Evolutionary conservation across 2,329 filamentous ascomycete genomes (phyloP).

Genomic region (Emergomyces orientalis): DNA sequence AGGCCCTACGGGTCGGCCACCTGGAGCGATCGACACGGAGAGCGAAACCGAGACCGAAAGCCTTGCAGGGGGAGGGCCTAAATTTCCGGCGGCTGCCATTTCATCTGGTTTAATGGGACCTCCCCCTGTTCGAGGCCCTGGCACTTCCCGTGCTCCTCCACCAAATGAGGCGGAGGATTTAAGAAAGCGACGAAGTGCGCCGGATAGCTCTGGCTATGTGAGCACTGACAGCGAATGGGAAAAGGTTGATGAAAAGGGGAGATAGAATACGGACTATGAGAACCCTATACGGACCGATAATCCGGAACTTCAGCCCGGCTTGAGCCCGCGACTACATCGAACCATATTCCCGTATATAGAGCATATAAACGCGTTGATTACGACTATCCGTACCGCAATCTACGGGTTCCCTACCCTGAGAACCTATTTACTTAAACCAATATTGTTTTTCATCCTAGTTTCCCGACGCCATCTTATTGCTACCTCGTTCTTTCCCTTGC

Average conservation of each 20-base stretch:
- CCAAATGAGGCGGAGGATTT: conserved; percentile 23
- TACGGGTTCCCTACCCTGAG: neutral
- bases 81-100: conserved; percentile 10
- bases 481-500: neutral
- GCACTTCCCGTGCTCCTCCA: conserved; percentile 7
- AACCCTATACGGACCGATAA: neutral
- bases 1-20: conserved; percentile 12
- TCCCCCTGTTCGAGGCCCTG: conserved; percentile 4
- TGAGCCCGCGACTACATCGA: neutral
- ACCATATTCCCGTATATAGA: neutral
- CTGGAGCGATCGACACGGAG: conserved; percentile 30
- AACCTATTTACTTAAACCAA: neutral
- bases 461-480: neutral
- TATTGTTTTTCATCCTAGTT: neutral
- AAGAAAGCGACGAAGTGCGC: conserved; percentile 38
- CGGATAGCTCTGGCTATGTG: conserved; percentile 45
- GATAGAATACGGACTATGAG: conserved; percentile 3
- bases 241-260: conserved; percentile 70
- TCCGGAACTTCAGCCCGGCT: neutral
- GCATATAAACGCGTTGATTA: neutral
- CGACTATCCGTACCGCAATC: neutral
- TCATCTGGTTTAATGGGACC: conserved; percentile 10
- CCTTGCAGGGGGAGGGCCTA: conserved; percentile 18
- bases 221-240: conserved; percentile 98
- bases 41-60: conserved; percentile 39